Conservation (phyloP, 495 filamentous ascomycete species). For the Tuber borchii region DNA sequence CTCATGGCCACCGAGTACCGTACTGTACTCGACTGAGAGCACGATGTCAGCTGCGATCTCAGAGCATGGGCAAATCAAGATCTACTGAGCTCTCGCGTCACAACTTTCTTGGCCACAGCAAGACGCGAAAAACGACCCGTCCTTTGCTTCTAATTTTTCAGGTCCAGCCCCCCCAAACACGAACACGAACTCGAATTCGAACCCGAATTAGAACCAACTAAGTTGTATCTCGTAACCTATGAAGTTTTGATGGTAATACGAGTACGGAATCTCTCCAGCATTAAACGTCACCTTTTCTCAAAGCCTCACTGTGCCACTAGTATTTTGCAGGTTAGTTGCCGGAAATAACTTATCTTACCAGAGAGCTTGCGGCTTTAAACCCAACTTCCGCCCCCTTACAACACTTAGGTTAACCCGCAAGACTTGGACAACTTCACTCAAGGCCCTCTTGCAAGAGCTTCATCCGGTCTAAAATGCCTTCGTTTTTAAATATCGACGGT, state of each 20-base stretch:
- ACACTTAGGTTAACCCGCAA: not conserved
- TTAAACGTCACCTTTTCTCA: not conserved
- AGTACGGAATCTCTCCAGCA: not conserved
- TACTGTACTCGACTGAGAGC: too few relatives aligned
- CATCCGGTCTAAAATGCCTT: slow-evolving; percentile 38
- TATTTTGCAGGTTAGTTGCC: not conserved
- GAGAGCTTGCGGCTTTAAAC: not conserved
- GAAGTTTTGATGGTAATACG: not conserved
- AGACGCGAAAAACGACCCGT: not conserved
- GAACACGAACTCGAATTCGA: slow-evolving; percentile 1
- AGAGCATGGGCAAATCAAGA: not conserved
- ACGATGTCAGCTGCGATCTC: not conserved
- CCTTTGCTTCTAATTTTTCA: not conserved
- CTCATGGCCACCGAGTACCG: too few relatives aligned
- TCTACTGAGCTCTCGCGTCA: not conserved
- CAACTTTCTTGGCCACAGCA: not conserved
- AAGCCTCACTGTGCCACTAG: not conserved
- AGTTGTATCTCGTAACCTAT: not conserved
- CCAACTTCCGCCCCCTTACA: not conserved
- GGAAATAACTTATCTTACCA: not conserved
- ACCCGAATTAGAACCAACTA: not conserved
- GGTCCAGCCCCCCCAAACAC: not conserved
- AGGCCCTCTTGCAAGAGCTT: slow-evolving; percentile 6
- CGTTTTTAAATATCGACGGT: slow-evolving; percentile 66
- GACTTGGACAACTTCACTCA: not conserved